Conservation (phyloP, 106 monocot genomes). For the Allium sativum region DNA sequence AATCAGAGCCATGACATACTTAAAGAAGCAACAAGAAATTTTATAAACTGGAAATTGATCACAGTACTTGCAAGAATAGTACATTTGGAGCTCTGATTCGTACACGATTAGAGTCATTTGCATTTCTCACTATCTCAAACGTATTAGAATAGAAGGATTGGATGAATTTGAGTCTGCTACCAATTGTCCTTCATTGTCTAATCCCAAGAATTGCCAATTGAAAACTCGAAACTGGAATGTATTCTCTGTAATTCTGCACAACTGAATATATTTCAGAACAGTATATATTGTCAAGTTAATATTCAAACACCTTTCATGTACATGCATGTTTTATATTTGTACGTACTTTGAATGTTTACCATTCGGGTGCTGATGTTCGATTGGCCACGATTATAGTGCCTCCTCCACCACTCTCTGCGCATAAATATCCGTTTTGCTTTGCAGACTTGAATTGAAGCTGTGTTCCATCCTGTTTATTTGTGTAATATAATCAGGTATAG, state of each 20-base stretch:
- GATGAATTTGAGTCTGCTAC: conserved; percentile 24
- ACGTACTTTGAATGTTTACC: conserved; percentile 48
- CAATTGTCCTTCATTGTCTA: conserved; percentile 10
- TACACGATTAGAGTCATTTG: conserved; percentile 19
- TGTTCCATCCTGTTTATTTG: conserved; percentile 22
- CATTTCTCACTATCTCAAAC: conserved; percentile 40
- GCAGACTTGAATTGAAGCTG: conserved; percentile 29
- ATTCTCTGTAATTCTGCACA: conserved; percentile 24
- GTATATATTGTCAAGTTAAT: too few relatives aligned
- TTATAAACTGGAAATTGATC: neutral
- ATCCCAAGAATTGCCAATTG: conserved; percentile 36
- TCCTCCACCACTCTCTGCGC: conserved; percentile 28
- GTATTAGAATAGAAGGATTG: conserved; percentile 23
- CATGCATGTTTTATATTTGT: too few relatives aligned
- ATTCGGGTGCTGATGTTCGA: conserved; percentile 18
- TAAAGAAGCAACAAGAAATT: neutral
- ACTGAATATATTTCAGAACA: too few relatives aligned
- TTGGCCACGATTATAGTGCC: conserved; percentile 28
- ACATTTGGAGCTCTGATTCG: conserved; percentile 60
- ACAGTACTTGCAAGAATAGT: conserved; percentile 44
- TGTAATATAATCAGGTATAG: too few relatives aligned
- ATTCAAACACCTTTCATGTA: too few relatives aligned
- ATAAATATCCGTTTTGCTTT: conserved; percentile 24
- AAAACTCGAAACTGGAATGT: conserved; percentile 52
- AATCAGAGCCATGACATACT: neutral